These are phyloP conservation scores for Boletellus sp. DNA, from an alignment of 1,284 basidiomycete genomes.

Conservation along the genomic window DNA sequence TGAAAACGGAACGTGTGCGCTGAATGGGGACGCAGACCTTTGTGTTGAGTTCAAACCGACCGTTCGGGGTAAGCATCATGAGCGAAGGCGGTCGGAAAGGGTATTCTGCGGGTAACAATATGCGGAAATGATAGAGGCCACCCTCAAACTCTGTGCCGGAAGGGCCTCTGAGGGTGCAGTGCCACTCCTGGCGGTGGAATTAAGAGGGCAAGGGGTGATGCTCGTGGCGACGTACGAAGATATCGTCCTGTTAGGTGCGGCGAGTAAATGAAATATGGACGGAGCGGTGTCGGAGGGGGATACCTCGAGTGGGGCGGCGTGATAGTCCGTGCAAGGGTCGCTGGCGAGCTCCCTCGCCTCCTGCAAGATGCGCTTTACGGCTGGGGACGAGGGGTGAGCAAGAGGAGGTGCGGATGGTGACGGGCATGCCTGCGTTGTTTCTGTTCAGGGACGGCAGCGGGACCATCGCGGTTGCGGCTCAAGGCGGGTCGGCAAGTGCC, in stretches of 20 bases:
- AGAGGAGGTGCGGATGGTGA: background rate
- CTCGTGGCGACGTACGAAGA: constrained; percentile 55
- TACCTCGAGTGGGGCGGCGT: constrained; percentile 86
- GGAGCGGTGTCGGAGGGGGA: background rate
- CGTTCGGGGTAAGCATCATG: constrained; percentile 93
- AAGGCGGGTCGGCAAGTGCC: background rate
- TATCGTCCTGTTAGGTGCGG: constrained; percentile 57
- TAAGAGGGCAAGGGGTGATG: constrained; percentile 24
- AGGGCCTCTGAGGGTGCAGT: constrained; percentile 91
- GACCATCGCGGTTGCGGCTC: background rate
- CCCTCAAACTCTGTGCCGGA: constrained; percentile 87
- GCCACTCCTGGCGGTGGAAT: constrained; percentile 76
- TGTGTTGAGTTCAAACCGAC: constrained; percentile 91
- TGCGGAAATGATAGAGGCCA: constrained; percentile 89
- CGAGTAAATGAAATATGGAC: constrained; percentile 13
- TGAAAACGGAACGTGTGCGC: constrained; percentile 12
- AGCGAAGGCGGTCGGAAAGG: constrained; percentile 93
- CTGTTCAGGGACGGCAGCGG: constrained; percentile 59
- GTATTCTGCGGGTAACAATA: constrained; percentile 88
- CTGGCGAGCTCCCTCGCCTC: constrained; percentile 86
- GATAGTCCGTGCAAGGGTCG: constrained; percentile 80
- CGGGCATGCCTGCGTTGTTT: constrained; percentile 72
- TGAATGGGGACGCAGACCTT: constrained; percentile 59
- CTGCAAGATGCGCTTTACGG: constrained; percentile 95
- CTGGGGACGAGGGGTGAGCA: constrained; percentile 29